A percentile compares a stretch with the other conserved stretches of the same genome.
phyloP scores from a whole-genome alignment of 2,329 filamentous ascomycete genomes.

The Pseudogymnoascus verrucosus region DNA sequence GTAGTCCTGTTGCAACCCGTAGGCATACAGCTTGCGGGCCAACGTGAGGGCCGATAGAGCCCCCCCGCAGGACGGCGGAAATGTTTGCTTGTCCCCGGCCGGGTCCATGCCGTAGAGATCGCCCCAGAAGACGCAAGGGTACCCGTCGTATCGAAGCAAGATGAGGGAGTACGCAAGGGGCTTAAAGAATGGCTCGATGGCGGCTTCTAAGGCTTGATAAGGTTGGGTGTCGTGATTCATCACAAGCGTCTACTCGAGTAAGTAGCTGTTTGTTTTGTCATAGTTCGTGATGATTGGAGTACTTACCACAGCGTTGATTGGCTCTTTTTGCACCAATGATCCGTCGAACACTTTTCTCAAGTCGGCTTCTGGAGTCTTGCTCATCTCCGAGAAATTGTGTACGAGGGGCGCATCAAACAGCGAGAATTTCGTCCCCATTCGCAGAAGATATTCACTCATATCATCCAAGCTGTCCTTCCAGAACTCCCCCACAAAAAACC shows the following conservation, averaged over 20 bases:
- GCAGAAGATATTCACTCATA: slow-evolving; percentile 49
- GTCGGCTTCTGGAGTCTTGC: slow-evolving; percentile 48
- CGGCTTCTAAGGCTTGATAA: slow-evolving; percentile 53
- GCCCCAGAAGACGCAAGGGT: slow-evolving; percentile 63
- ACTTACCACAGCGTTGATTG: slow-evolving; percentile 49
- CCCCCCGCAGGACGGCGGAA: slow-evolving; percentile 44
- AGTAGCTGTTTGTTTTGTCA: slow-evolving; percentile 5
- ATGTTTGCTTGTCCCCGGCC: slow-evolving; percentile 35
- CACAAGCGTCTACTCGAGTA: slow-evolving; percentile 47
- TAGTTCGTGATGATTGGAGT: neutral
- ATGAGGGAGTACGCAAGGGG: slow-evolving; percentile 65
- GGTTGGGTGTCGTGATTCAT: slow-evolving; percentile 66
- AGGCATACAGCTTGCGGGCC: slow-evolving; percentile 57
- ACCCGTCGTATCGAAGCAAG: slow-evolving; percentile 53
- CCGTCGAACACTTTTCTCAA: slow-evolving; percentile 55
- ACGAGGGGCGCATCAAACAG: slow-evolving; percentile 64
- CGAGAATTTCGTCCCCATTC: slow-evolving; percentile 49
- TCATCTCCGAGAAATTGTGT: slow-evolving; percentile 56
- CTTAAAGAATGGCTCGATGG: slow-evolving; percentile 60
- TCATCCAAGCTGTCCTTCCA: slow-evolving; percentile 52
- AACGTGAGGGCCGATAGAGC: slow-evolving; percentile 51
- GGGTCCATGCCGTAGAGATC: slow-evolving; percentile 57
- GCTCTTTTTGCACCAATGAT: slow-evolving; percentile 46
- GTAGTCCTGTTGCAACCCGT: slow-evolving; percentile 57
- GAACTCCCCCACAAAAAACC: slow-evolving; percentile 63